These are phyloP conservation scores for Neodidymelliopsis sp. DNA, from an alignment of 2,329 filamentous ascomycete species.

Conservation along the genomic window DNA sequence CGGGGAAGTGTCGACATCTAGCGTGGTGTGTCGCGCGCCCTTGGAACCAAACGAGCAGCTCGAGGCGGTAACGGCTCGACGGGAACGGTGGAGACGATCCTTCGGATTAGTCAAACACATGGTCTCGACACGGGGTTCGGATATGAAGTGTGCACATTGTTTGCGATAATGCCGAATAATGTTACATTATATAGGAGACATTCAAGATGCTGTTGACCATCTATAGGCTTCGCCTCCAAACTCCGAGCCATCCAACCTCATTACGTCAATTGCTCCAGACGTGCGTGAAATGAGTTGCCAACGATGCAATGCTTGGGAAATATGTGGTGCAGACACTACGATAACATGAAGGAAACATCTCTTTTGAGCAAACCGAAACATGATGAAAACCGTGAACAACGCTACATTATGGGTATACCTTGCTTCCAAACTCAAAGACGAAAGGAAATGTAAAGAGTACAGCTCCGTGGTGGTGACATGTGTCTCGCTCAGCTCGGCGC, in stretches of 20 bases:
- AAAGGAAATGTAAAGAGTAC: slow-evolving; percentile 30
- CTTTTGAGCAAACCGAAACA: slow-evolving; percentile 10
- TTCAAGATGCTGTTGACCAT: slow-evolving; percentile 13
- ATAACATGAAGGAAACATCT: slow-evolving; percentile 13
- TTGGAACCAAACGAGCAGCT: slow-evolving; percentile 3
- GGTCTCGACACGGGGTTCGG: background rate
- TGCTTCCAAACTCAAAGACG: slow-evolving; percentile 32
- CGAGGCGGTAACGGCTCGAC: slow-evolving; percentile 7
- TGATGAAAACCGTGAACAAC: slow-evolving; percentile 27
- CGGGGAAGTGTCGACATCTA: slow-evolving; percentile 11
- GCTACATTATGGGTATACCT: slow-evolving; percentile 49
- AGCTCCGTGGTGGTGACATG: slow-evolving; percentile 47
- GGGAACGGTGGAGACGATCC: slow-evolving; percentile 2
- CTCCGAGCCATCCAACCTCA: slow-evolving; percentile 22
- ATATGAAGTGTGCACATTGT: background rate
- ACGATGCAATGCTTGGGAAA: slow-evolving; percentile 1
- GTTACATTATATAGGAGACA: slow-evolving; percentile 18
- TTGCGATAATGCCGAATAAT: slow-evolving; percentile 6
- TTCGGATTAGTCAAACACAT: slow-evolving; percentile 1
- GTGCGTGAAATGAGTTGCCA: slow-evolving; percentile 10
- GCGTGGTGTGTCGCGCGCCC: slow-evolving; percentile 5
- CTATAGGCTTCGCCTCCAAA: slow-evolving; percentile 22
- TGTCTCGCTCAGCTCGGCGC: slow-evolving; percentile 38
- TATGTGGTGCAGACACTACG: slow-evolving; percentile 15
- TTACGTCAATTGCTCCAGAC: slow-evolving; percentile 23